Evolutionary conservation across 2,329 filamentous ascomycete genomes (phyloP).

Genomic region (Fusarium circinatum): DNA sequence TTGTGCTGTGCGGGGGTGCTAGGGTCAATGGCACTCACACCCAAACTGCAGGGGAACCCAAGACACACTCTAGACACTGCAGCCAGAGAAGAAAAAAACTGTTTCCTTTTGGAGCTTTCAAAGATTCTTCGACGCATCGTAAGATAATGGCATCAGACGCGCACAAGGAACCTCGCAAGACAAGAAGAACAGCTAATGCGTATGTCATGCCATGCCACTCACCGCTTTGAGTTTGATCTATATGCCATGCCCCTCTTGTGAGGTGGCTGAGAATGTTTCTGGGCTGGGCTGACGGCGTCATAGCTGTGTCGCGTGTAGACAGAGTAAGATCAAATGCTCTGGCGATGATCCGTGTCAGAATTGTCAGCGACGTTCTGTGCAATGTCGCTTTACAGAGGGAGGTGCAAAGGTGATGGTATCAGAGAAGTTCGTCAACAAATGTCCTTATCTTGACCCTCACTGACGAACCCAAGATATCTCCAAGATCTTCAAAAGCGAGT

Average conservation of each 20-base stretch:
- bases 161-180: slow-evolving; percentile 30
- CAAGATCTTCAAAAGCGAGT: slow-evolving; percentile 40
- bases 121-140: background rate
- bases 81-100: background rate
- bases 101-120: slow-evolving; percentile 1
- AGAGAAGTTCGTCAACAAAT: slow-evolving; percentile 43
- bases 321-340: slow-evolving; percentile 51
- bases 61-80: background rate
- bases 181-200: slow-evolving; percentile 45
- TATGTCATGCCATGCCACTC: slow-evolving; percentile 15
- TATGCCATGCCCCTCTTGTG: background rate
- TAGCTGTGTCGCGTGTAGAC: slow-evolving; percentile 47
- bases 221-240: background rate
- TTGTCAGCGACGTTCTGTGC: slow-evolving; percentile 44
- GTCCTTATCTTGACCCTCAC: background rate
- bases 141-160: slow-evolving; percentile 26
- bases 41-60: slow-evolving; percentile 1
- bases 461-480: slow-evolving; percentile 37
- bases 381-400: slow-evolving; percentile 47
- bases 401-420: slow-evolving; percentile 46
- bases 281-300: background rate
- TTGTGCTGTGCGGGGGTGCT: slow-evolving; percentile 13
- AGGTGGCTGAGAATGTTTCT: background rate
- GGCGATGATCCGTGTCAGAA: slow-evolving; percentile 48
- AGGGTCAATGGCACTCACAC: background rate